A percentile compares a stretch with the other conserved stretches of the same genome.
phyloP scores from a whole-genome alignment of 352 stramenopile species.

The Globisporangium cederbergense region DNA sequence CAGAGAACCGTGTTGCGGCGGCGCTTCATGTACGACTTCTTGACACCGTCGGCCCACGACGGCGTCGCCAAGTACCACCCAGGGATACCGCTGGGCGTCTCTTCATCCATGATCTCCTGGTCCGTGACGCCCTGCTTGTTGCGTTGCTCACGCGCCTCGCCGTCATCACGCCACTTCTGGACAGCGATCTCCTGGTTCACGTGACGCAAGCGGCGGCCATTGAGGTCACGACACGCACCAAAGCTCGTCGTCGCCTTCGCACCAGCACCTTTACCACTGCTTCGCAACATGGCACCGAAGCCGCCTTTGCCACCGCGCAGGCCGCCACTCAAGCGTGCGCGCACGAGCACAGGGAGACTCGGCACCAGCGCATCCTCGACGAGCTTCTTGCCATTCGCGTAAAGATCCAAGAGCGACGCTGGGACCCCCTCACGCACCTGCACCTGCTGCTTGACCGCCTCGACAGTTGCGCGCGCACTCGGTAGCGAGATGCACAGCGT shows the following conservation, averaged over 20 bases:
- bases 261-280: slow-evolving; percentile 67
- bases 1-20: slow-evolving; percentile 79
- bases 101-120: slow-evolving; percentile 68
- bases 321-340: slow-evolving; percentile 55
- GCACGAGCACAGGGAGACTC: slow-evolving; percentile 49
- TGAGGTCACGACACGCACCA: slow-evolving; percentile 74
- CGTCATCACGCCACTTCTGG: slow-evolving; percentile 74
- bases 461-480: slow-evolving; percentile 29
- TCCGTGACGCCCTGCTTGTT: slow-evolving; percentile 54
- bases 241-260: slow-evolving; percentile 75
- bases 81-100: slow-evolving; percentile 80
- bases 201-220: slow-evolving; percentile 74
- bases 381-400: slow-evolving; percentile 52
- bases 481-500: slow-evolving; percentile 72
- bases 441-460: slow-evolving; percentile 37
- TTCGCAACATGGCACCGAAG: slow-evolving; percentile 84
- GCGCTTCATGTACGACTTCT: slow-evolving; percentile 85
- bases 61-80: slow-evolving; percentile 82
- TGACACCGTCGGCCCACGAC: slow-evolving; percentile 78
- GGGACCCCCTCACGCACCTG: slow-evolving; percentile 47
- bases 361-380: slow-evolving; percentile 40
- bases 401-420: slow-evolving; percentile 47
- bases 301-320: slow-evolving; percentile 78
- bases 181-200: slow-evolving; percentile 87
- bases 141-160: slow-evolving; percentile 38